These are phyloP conservation scores for Friedmanniomyces simplex DNA, from an alignment of 495 filamentous ascomycete species.

Conservation along the genomic window DNA sequence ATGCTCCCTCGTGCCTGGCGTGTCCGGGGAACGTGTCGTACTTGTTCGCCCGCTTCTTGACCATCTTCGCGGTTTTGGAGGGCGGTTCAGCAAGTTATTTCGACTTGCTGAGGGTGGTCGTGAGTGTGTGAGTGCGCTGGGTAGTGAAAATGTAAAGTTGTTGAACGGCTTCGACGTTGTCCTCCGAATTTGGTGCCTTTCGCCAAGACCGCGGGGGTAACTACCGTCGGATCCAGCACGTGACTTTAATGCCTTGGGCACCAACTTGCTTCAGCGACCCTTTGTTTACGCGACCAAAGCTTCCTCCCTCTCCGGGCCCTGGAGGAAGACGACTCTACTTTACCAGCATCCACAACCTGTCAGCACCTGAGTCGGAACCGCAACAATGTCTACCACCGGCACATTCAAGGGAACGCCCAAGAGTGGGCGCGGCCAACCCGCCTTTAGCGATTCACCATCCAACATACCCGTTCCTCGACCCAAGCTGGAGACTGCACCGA, in stretches of 20 bases:
- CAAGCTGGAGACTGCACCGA: constrained; percentile 54
- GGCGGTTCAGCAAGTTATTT: constrained; percentile 12
- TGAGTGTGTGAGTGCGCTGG: background rate
- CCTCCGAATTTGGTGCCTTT: background rate
- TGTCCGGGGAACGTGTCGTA: constrained; percentile 36
- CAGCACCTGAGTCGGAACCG: background rate
- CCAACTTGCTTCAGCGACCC: no score
- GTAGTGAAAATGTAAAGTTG: no score
- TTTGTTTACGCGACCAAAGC: background rate
- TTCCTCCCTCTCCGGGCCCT: no score
- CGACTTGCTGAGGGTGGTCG: constrained; percentile 7
- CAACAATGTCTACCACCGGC: constrained; percentile 50
- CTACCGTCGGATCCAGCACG: background rate
- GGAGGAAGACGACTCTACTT: no score
- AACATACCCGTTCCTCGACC: constrained; percentile 64
- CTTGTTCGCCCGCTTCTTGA: constrained; percentile 99
- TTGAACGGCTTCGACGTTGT: background rate
- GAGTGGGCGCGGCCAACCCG: constrained; percentile 50
- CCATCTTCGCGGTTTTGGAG: constrained; percentile 67
- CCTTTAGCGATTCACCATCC: constrained; percentile 64
- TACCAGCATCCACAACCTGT: background rate
- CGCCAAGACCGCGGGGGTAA: background rate
- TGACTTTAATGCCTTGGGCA: no score
- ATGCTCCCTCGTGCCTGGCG: constrained; percentile 11
- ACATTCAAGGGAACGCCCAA: constrained; percentile 55